Base-by-base conservation (phyloP, 495 filamentous ascomycete species). In the Aspergillus heteromorphus region DNA sequence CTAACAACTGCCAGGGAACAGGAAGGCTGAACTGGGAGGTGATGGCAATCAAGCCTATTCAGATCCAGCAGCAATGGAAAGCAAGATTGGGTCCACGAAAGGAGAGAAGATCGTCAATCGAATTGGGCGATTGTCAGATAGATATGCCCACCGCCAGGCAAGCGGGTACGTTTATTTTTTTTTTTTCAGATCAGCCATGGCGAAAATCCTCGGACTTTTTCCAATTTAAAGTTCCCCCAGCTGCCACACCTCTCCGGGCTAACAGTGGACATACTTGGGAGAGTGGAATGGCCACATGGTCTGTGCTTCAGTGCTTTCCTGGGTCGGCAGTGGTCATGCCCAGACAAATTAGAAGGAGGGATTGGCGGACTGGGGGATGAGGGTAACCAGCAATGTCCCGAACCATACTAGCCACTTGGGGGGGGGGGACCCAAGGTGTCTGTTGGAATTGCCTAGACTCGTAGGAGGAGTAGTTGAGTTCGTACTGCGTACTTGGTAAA, bases 181-280 rank as follows among this genome's bases (percentile, higher is more conserved):
- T 43, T 56, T 34, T 42, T 25, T 41, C 27, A 55, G 54, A 56
- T 47, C 54, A 56, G 16, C 19, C 54, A 51, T 56, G 48, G 54
- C 49, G 54, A 56, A 56, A 56, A 56, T 56, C 48, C 31, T 56
- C 54, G 54, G 48, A 40, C 48, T 47, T 56, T 56, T 51, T 45
- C 34, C 48, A 51, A 45, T 51, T 51, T 45, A 56, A 38, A 49
- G 48, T 48, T 56, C 54, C 48, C 41, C 41, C 38, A 48, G 45
- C 45, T 47, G 45, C 45, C 53, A 51, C 40, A 21, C 51, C 40
- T 45, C 41, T 45, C 29, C 18, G 18, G 40, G 16, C 30, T 14
- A 21, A 13, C 13, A 42, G 43, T 23, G 43, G 21, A 47, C 27
- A 27, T 47, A 27, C 25, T 47, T 29, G 10, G 43, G 43, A 23